phyloP scores from a whole-genome alignment of 306 rosid species.

The Oxytropis ochrocephala region DNA sequence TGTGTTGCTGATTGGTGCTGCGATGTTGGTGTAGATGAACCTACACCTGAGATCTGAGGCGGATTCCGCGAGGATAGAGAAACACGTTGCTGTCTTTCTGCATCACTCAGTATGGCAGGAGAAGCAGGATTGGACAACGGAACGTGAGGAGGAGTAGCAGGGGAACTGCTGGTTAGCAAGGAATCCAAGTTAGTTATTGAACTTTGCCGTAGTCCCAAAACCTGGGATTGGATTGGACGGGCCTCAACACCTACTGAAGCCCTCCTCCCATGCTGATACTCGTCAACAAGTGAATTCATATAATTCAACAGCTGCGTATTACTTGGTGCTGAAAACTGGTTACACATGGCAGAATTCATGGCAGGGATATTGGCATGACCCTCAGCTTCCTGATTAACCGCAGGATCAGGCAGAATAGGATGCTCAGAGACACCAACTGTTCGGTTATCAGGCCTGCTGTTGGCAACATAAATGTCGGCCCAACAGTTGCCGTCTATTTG shows the following conservation, averaged over 20 bases:
- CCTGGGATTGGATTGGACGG: slow-evolving; percentile 59
- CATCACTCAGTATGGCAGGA: slow-evolving; percentile 37
- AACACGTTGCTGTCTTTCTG: slow-evolving; percentile 58
- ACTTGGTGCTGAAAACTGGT: slow-evolving; percentile 31
- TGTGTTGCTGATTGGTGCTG: slow-evolving; percentile 39
- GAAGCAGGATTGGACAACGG: slow-evolving; percentile 30
- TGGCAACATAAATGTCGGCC: slow-evolving; percentile 26
- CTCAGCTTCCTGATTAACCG: slow-evolving; percentile 43
- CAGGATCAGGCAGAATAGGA: slow-evolving; percentile 35
- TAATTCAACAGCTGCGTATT: slow-evolving; percentile 28
- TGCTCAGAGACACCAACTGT: slow-evolving; percentile 23
- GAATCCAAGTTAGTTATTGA: slow-evolving; percentile 38
- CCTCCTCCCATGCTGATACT: slow-evolving; percentile 71
- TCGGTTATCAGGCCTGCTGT: slow-evolving; percentile 31
- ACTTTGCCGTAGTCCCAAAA: slow-evolving; percentile 37
- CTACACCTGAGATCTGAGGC: slow-evolving; percentile 39
- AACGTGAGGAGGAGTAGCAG: slow-evolving; percentile 42
- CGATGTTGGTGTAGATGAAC: slow-evolving; percentile 33
- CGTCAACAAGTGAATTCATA: slow-evolving; percentile 29
- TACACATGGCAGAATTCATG: too few species aligned
- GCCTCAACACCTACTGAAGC: slow-evolving; percentile 72
- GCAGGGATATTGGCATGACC: slow-evolving; percentile 27
- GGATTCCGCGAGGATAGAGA: slow-evolving; percentile 26
- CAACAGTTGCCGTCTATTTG: slow-evolving; percentile 41
- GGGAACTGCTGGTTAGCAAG: slow-evolving; percentile 28